Evolutionary conservation across 1,284 basidiomycete genomes (phyloP), one percentile per base, ranked within the genome.

Genomic region (Sporisorium iseilematis-ciliati): DNA sequence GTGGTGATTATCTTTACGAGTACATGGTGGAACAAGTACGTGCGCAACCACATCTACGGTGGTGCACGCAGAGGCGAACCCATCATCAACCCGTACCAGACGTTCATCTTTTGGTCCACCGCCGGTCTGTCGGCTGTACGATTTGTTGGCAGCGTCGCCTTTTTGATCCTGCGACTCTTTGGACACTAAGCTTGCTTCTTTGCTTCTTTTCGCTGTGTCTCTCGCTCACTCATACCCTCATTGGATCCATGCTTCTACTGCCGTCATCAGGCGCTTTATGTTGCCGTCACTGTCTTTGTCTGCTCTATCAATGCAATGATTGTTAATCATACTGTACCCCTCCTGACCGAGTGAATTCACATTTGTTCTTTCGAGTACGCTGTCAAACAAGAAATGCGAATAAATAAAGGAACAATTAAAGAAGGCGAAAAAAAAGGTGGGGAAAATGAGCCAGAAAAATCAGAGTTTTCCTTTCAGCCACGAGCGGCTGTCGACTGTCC

Each of bases 1-100:
- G 76, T 73, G 8, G 68, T 84, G 35, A 74, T 68, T 18, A 68
- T 85, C 33, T 62, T 84, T 20, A 81, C 76, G 16, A 74, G 79
- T 40, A 68, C 60, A 1, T 75, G 73, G 73, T 75, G 67, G 67
- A 70, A 65, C 50, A 48, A 45, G 35, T 75, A 67, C 38, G 67
- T 70, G 42, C 67, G 63, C 38, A 70, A 67, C 23, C 72, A 67
- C 35, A 23, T 75, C n/a, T 66, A 63, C 31, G 62, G 56, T 3
- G 41, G 45, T 7, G 61, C 49, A 7, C 52, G 57, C 12, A 65
- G 40, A 11, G 67, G 68, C 57, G 50, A 67, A 42, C 67, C 68
- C 2, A 42, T 71, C 33, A 57, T 75, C 64, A 73, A 79, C 25
- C 75, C 71, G 43, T 77, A 77, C 51, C 65, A 75, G 54, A 40